Evolutionary conservation across 768 basidiomycete species (phyloP), one percentile per base, ranked within the genome.

Genomic region (Hypholoma sublateritium): DNA sequence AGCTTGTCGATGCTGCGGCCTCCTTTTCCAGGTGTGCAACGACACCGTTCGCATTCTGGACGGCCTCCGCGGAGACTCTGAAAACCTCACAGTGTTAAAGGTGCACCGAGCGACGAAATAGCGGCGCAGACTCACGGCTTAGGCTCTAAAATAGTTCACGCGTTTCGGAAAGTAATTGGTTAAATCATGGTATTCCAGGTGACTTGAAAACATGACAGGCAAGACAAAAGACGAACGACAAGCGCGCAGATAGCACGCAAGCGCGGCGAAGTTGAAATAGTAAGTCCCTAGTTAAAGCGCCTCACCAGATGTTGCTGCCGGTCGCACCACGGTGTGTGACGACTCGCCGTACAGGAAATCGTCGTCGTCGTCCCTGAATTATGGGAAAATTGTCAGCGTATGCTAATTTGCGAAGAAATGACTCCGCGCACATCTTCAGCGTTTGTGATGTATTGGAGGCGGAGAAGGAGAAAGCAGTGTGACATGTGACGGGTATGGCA

Each of bases 331-430:
- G 43, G 73, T 57, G 57, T 68, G 66, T 8, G 74, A 62, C 42
- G 83, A 74, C 57, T 80, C 80, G 56, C 89, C 89, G 63, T 91
- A 91, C 60, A 91, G 73, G 68, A 88, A 90, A 22, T 89, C 88
- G 70, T 91, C 89, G 66, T 92, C 89, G 73, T 90, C 89, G 68
- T 90, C 88, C 83, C 84, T 86, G 62, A 4, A 42, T 39, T 48
- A 19, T 19, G 16, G 22, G 13, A 44, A 19, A 62, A 70, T 39
- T 8, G 16, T 48, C 11, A 56, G 47, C 32, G n/a, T 13, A 8
- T 6, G 4, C 21, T 13, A 21, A n/a, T 28, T 24, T 12, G 22
- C 24, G 48, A 41, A n/a, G 47, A 42, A 48, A 28, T 25, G 36
- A 39, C 13, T 43, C 16, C 16, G 42, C 51, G 51, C 22, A 52